phyloP scores from a whole-genome alignment of 2,329 filamentous ascomycete genomes.

The Ophiostoma quercus region DNA sequence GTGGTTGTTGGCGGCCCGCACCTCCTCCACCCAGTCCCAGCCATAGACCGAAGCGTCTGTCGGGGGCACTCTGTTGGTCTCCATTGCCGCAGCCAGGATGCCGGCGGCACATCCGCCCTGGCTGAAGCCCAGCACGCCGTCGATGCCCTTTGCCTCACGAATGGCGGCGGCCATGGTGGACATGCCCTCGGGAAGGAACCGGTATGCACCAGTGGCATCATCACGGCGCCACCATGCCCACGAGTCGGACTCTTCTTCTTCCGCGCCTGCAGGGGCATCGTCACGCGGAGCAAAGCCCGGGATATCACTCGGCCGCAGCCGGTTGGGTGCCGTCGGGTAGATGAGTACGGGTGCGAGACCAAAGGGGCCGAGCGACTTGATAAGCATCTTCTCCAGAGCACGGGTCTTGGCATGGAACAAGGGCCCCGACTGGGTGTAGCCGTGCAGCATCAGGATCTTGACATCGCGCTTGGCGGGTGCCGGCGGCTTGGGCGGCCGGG shows the following conservation, averaged over 20 bases:
- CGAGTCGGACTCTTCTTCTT: slow-evolving; percentile 48
- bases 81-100: slow-evolving; percentile 67
- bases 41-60: slow-evolving; percentile 24
- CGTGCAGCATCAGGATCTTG: slow-evolving; percentile 75
- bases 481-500: slow-evolving; percentile 29
- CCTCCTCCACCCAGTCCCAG: slow-evolving; percentile 40
- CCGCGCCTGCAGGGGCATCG: slow-evolving; percentile 25
- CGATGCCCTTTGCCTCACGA: slow-evolving; percentile 59
- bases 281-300: slow-evolving; percentile 53
- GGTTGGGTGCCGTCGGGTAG: slow-evolving; percentile 65
- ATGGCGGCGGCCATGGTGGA: slow-evolving; percentile 57
- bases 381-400: slow-evolving; percentile 73
- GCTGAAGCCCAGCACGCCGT: slow-evolving; percentile 76
- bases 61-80: slow-evolving; percentile 36
- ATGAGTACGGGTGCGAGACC: slow-evolving; percentile 51
- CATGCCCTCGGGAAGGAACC: slow-evolving; percentile 65
- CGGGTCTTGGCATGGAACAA: slow-evolving; percentile 85
- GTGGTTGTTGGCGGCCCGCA: slow-evolving; percentile 47
- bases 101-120: slow-evolving; percentile 71
- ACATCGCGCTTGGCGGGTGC: slow-evolving; percentile 44
- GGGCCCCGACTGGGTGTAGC: slow-evolving; percentile 84
- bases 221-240: slow-evolving; percentile 81
- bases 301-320: slow-evolving; percentile 59
- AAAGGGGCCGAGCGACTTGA: slow-evolving; percentile 63
- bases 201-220: slow-evolving; percentile 60